Percentiles rank a stretch among this genome's conserved stretches.
These are phyloP conservation scores for Isatis tinctoria DNA, from an alignment of 345 rosid species.

Conservation along the genomic window DNA sequence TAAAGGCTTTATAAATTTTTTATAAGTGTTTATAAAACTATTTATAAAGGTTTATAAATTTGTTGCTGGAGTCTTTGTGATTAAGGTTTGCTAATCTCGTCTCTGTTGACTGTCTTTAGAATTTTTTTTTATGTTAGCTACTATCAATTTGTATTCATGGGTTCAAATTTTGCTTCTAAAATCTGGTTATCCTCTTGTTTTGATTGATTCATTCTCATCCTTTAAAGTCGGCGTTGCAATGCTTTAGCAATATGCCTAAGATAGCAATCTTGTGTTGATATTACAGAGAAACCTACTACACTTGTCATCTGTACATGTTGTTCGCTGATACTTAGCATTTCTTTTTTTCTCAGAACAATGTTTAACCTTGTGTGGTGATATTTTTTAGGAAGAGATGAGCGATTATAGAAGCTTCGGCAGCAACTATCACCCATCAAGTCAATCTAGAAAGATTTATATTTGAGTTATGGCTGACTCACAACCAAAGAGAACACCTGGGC, in stretches of 20 bases:
- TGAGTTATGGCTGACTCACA: constrained; percentile 60
- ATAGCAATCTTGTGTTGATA: too few species aligned
- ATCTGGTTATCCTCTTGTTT: not conserved
- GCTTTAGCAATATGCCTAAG: too few species aligned
- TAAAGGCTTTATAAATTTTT: too few species aligned
- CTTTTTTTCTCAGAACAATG: not conserved
- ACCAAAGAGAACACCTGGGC: constrained; percentile 38
- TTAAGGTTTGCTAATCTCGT: constrained; percentile 3
- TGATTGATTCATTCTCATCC: too few species aligned
- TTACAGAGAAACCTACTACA: too few species aligned
- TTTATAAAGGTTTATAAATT: too few species aligned
- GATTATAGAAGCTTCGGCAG: constrained; percentile 57
- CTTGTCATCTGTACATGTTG: not conserved
- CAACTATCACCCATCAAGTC: constrained; percentile 54
- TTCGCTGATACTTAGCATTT: not conserved
- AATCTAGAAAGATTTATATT: constrained; percentile 74
- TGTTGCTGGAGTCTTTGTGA: not conserved
- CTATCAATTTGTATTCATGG: not conserved
- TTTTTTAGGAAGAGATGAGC: constrained; percentile 52
- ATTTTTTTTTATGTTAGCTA: too few species aligned
- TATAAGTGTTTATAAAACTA: too few species aligned
- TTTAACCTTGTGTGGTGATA: constrained; percentile 1
- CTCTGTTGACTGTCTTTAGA: not conserved
- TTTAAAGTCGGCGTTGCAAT: too few species aligned
- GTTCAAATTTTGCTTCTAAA: not conserved